A percentile compares a stretch with the other conserved stretches of the same genome.
phyloP scores from a whole-genome alignment of 2,329 filamentous ascomycete species.

The Plectosphaerella cucumerina region DNA sequence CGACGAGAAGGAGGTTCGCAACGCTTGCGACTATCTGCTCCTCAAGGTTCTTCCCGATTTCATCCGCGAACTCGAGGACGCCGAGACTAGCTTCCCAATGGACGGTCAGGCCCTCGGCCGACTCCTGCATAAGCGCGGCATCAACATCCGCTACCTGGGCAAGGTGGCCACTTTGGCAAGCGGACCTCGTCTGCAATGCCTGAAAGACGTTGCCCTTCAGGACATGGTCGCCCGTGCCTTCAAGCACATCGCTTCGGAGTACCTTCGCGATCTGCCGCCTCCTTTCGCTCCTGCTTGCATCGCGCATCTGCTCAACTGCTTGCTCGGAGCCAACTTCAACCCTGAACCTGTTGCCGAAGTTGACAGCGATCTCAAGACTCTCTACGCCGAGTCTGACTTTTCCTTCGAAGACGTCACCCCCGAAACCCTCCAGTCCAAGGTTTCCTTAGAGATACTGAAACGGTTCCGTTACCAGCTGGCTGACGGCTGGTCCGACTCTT shows the following conservation, averaged over 20 bases:
- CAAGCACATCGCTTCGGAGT: conserved; percentile 82
- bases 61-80: conserved; percentile 81
- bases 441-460: conserved; percentile 66
- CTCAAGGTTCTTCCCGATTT: conserved; percentile 79
- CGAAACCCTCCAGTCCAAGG: conserved; percentile 61
- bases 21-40: conserved; percentile 74
- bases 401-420: conserved; percentile 77
- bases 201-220: conserved; percentile 74
- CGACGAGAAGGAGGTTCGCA: conserved; percentile 85
- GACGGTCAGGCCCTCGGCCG: conserved; percentile 88
- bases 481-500: conserved; percentile 59
- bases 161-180: conserved; percentile 69
- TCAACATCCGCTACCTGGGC: conserved; percentile 96
- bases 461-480: conserved; percentile 76
- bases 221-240: conserved; percentile 96
- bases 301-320: conserved; percentile 88
- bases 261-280: conserved; percentile 74
- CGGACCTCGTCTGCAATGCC: conserved; percentile 68
- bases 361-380: conserved; percentile 65
- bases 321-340: conserved; percentile 76
- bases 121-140: conserved; percentile 91
- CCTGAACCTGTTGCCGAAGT: conserved; percentile 72
- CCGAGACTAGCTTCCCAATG: conserved; percentile 96
- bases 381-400: conserved; percentile 81
- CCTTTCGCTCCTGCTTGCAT: conserved; percentile 76